Evolutionary conservation across 2,329 filamentous ascomycete species (phyloP).

Genomic region (Hypoxylon sp.): DNA sequence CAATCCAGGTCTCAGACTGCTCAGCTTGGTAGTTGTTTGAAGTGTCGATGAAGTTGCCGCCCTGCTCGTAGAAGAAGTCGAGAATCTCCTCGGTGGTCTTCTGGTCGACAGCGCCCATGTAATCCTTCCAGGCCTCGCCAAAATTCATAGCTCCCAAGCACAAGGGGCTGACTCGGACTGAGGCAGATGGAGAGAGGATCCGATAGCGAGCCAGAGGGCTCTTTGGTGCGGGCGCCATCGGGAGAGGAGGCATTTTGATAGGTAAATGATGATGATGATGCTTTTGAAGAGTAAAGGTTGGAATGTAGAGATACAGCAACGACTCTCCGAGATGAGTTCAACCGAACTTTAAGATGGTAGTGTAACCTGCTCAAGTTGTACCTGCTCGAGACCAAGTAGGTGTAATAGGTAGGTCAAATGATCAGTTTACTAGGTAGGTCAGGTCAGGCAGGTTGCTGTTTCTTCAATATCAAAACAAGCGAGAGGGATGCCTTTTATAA

Average conservation of each 20-base stretch:
- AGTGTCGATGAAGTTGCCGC: constrained; percentile 81
- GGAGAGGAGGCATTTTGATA: constrained; percentile 32
- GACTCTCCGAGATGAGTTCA: constrained; percentile 2
- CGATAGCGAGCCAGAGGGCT: constrained; percentile 74
- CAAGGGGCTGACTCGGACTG: constrained; percentile 75
- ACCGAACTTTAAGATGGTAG: constrained; percentile 9
- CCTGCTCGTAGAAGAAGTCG: constrained; percentile 72
- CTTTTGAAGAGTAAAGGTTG: neutral
- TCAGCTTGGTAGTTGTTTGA: constrained; percentile 75
- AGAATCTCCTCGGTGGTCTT: constrained; percentile 72
- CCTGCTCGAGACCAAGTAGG: neutral
- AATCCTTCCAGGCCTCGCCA: constrained; percentile 65
- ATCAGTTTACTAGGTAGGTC: neutral
- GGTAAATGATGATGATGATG: too few relatives aligned
- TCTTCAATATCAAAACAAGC: neutral
- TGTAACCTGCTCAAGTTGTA: neutral
- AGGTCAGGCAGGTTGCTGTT: neutral
- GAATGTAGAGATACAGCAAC: neutral
- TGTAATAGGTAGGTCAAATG: neutral
- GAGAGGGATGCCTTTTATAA: neutral
- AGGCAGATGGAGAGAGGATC: constrained; percentile 73
- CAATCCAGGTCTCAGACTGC: constrained; percentile 74
- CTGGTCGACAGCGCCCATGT: constrained; percentile 75
- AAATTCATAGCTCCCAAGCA: constrained; percentile 72
- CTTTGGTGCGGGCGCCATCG: constrained; percentile 59